phyloP scores from a whole-genome alignment of 2,329 filamentous ascomycete genomes.

The Phyllosticta capitalensis region DNA sequence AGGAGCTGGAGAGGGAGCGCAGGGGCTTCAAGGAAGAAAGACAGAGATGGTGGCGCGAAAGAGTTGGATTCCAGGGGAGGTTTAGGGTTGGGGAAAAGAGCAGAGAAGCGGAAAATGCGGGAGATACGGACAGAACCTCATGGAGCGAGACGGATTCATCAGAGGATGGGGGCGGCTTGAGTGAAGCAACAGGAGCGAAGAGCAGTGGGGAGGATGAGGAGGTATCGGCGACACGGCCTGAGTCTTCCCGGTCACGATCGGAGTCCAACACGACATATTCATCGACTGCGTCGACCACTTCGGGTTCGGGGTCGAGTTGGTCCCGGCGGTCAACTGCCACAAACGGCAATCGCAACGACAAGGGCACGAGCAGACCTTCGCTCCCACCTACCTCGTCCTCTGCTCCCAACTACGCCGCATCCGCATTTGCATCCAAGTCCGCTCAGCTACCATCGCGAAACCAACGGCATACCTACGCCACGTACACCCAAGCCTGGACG shows the following conservation, averaged over 20 bases:
- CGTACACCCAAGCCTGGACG: slow-evolving; percentile 1
- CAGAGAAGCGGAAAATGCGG: not conserved
- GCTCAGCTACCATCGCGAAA: not conserved
- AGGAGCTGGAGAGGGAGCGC: slow-evolving; percentile 2
- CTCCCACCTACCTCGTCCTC: not conserved
- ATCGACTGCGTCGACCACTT: not conserved
- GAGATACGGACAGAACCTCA: not conserved
- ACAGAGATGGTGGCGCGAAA: not conserved
- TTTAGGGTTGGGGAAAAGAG: not conserved
- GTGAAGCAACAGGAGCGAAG: not conserved
- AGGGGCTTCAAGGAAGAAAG: not conserved
- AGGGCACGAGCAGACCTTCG: not conserved
- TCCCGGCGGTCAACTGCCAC: not conserved
- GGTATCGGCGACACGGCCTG: not conserved
- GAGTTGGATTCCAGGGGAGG: not conserved
- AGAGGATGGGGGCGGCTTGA: not conserved
- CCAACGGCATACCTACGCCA: not conserved
- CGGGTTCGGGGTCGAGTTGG: not conserved
- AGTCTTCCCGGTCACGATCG: not conserved
- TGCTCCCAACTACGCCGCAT: not conserved
- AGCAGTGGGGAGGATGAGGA: not conserved
- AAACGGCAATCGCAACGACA: not conserved
- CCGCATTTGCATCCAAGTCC: not conserved
- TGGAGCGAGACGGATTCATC: not conserved
- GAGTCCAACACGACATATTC: not conserved